Evolutionary conservation across 2,329 filamentous ascomycete genomes (phyloP).

Genomic region (Fusarium bactridioides): DNA sequence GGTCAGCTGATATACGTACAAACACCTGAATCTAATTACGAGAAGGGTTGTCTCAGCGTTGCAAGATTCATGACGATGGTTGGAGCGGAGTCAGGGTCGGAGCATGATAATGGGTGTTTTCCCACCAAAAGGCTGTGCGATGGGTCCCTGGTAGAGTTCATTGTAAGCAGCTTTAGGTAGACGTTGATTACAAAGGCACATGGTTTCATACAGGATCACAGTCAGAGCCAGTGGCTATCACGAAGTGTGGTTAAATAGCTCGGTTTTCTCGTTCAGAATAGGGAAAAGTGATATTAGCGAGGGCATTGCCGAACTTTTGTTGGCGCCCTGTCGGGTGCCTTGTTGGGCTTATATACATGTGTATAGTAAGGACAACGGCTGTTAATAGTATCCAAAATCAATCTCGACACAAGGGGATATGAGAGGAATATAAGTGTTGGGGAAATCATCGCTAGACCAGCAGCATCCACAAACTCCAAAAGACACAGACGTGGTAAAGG

Average conservation of each 20-base stretch:
- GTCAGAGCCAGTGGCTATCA: background rate
- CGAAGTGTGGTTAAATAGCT: background rate
- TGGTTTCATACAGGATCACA: slow-evolving; percentile 14
- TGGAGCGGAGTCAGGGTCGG: slow-evolving; percentile 44
- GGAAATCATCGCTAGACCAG: slow-evolving; percentile 28
- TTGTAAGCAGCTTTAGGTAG: slow-evolving; percentile 44
- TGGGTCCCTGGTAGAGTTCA: slow-evolving; percentile 42
- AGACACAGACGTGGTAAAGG: slow-evolving; percentile 1
- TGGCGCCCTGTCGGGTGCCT: background rate
- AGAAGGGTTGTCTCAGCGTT: slow-evolving; percentile 32
- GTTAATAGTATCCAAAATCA: slow-evolving; percentile 5
- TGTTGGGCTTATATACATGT: background rate
- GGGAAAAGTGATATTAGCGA: slow-evolving; percentile 3
- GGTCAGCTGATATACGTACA: slow-evolving; percentile 11
- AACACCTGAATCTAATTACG: slow-evolving; percentile 19
- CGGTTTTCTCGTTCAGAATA: background rate
- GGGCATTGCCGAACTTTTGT: background rate
- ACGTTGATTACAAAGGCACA: slow-evolving; percentile 40
- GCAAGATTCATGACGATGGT: slow-evolving; percentile 42
- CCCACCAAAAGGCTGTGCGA: slow-evolving; percentile 44
- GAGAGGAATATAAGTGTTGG: slow-evolving; percentile 12
- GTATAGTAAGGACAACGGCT: background rate
- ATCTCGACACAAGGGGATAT: slow-evolving; percentile 1
- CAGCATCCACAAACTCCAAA: slow-evolving; percentile 26
- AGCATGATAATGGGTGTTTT: slow-evolving; percentile 46